Conservation (phyloP, 345 rosid genomes). For the Rubroshorea leprosula region DNA sequence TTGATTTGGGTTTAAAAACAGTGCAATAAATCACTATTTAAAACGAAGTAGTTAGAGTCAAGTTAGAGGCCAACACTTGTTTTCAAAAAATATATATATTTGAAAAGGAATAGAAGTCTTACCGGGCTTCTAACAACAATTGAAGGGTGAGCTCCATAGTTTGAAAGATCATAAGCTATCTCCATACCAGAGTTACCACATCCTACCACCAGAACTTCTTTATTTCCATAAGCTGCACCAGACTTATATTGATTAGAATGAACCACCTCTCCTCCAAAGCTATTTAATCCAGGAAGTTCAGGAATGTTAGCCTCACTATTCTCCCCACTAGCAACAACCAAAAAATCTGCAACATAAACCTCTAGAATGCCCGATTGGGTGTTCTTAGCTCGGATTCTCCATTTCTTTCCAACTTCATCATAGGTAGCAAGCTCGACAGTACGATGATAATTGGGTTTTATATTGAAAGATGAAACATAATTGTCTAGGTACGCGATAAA, state of each 20-base stretch:
- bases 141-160: slow-evolving; percentile 31
- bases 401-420: background rate
- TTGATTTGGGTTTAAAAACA: too few relatives aligned
- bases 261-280: slow-evolving; percentile 26
- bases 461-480: background rate
- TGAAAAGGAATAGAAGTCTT: too few relatives aligned
- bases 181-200: slow-evolving; percentile 69
- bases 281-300: background rate
- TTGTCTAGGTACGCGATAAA: background rate
- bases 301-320: background rate
- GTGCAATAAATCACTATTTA: too few relatives aligned
- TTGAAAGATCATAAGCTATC: slow-evolving; percentile 46
- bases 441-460: background rate
- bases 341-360: background rate
- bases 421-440: background rate
- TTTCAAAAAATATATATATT: too few relatives aligned
- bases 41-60: too few relatives aligned
- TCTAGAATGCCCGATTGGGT: background rate
- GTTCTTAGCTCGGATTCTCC: background rate
- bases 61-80: too few relatives aligned
- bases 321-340: background rate
- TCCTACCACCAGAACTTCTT: slow-evolving; percentile 54
- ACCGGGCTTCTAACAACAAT: slow-evolving; percentile 36
- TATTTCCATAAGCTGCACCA: slow-evolving; percentile 21
- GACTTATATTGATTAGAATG: slow-evolving; percentile 43